Conservation (phyloP, 2,329 filamentous ascomycete species). For the Laburnicola sp. region DNA sequence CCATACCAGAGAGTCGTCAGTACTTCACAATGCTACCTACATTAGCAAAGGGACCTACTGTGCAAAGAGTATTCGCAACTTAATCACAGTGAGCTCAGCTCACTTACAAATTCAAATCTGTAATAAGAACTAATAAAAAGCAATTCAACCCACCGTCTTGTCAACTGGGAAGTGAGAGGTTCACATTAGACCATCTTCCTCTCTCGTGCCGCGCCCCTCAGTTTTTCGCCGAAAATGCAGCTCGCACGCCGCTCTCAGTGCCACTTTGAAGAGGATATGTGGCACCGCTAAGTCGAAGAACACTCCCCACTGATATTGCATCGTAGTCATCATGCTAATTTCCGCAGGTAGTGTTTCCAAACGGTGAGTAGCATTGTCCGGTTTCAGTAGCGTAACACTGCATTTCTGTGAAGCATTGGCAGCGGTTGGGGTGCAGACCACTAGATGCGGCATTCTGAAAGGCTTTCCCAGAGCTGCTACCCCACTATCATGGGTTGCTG, state of each 20-base stretch:
- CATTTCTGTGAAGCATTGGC: slow-evolving; percentile 5
- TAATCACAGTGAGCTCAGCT: too few species aligned
- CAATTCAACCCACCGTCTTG: slow-evolving; percentile 16
- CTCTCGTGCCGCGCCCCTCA: slow-evolving; percentile 1
- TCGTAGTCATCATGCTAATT: slow-evolving; percentile 11
- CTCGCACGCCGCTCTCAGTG: slow-evolving; percentile 9
- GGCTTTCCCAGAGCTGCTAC: neutral
- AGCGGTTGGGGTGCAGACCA: slow-evolving; percentile 1
- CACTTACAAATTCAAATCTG: too few species aligned
- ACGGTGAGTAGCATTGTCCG: slow-evolving; percentile 1
- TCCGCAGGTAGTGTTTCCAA: slow-evolving; percentile 8
- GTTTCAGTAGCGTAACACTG: slow-evolving; percentile 1
- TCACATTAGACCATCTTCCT: slow-evolving; percentile 9
- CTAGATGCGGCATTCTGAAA: neutral
- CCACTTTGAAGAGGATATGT: slow-evolving; percentile 11
- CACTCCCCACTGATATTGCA: slow-evolving; percentile 5
- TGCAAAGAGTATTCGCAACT: too few species aligned
- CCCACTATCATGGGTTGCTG: neutral
- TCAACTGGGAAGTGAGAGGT: slow-evolving; percentile 6
- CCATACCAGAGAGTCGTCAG: slow-evolving; percentile 1
- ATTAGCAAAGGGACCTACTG: too few species aligned
- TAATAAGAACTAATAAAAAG: too few species aligned
- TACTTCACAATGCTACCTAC: too few species aligned
- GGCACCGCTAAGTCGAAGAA: slow-evolving; percentile 14
- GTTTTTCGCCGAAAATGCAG: slow-evolving; percentile 12